Evolutionary conservation across 768 basidiomycete species (phyloP), one percentile per base, ranked within the genome.

Genomic region (Rhodotorula babjevae): DNA sequence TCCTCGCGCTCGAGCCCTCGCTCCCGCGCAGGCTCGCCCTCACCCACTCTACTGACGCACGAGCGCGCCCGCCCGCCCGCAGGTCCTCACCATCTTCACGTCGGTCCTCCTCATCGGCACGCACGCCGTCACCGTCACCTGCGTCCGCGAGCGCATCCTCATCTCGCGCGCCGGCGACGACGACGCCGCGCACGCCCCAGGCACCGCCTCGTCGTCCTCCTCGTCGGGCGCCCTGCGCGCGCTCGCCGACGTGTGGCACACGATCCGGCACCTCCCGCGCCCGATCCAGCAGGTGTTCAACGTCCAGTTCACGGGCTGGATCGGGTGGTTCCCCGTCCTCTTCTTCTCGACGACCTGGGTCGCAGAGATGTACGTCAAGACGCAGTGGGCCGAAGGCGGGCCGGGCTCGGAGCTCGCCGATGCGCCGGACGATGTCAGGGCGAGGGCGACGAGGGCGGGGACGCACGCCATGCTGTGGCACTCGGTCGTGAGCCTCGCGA

Each of bases 241-340:
- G 71, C 75, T 36, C 63, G 78, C 52, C 65, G 78, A 63, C 3
- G 86, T 96, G n/a, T 91, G 88, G 86, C 79, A 79, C 23, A 91
- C 90, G 71, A 85, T 90, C 23, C 80, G 84, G 27, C 86, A 85
- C 0, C 83, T 97, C 0, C 93, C 93, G 0, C 81, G 83, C 2
- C 85, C 86, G 27, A 95, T 97, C 56, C 85, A 86, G 63, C 88
- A 88, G 76, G 92, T 97, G 65, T 83, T 82, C 78, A 76, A 80
- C 50, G 91, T 93, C 77, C 78, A 83, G 70, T 90, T 85, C 80
- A 90, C 91, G 71, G 85, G 87, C 21, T 94, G 88, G 88, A 84
- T 93, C 70, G 90, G 87, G 15, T 97, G 95, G 95, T 96, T 95
- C 78, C 93, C 94, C 0, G 82, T 93, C 36, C 84, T 95, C 49